Conservation (phyloP, 2,329 filamentous ascomycete species). For the Phyllachora maydis region DNA sequence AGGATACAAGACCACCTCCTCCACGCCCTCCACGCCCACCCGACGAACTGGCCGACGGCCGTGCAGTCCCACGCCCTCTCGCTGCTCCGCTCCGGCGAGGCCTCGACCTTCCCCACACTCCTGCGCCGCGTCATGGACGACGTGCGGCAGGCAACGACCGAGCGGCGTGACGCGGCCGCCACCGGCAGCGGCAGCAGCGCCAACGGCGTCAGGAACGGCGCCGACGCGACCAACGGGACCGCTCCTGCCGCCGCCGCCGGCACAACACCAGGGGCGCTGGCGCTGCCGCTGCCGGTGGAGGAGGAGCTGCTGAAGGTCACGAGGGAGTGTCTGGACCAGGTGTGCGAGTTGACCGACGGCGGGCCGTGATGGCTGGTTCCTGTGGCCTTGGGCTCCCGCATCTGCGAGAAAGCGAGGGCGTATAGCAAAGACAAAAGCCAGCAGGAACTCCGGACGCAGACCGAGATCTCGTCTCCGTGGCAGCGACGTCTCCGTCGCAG, state of each 20-base stretch:
- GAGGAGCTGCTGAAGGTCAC: constrained; percentile 41
- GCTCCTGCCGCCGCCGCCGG: no score
- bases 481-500: no score
- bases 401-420: no score
- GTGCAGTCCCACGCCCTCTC: constrained; percentile 37
- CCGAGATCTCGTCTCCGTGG: no score
- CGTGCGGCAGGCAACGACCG: constrained; percentile 27
- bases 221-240: no score
- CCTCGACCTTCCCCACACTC: constrained; percentile 38
- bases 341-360: constrained; percentile 18
- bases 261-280: constrained; percentile 20
- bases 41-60: constrained; percentile 39
- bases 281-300: constrained; percentile 35
- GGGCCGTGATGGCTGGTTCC: no score
- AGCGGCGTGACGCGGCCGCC: constrained; percentile 7
- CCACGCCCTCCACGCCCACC: constrained; percentile 36
- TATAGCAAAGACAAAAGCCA: no score
- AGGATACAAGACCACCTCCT: constrained; percentile 46
- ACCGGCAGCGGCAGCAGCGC: constrained; percentile 11
- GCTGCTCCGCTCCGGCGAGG: constrained; percentile 38
- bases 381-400: no score
- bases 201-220: constrained; percentile 9
- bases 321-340: constrained; percentile 32
- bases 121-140: constrained; percentile 40
- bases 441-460: no score